Conservation (phyloP, 2,329 filamentous ascomycete genomes). For the Aspergillus ochraceus region DNA sequence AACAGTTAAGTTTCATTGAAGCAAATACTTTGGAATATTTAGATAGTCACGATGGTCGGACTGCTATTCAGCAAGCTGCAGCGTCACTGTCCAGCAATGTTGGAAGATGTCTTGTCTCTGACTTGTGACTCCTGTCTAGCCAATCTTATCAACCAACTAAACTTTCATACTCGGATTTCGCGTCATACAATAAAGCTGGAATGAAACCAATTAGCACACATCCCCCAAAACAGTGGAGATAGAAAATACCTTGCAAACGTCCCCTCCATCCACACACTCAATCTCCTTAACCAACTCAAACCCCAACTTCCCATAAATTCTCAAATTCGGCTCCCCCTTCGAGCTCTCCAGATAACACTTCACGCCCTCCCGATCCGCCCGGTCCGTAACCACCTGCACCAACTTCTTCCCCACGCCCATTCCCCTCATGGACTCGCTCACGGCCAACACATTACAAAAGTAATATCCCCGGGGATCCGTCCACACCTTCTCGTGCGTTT, state of each 20-base stretch:
- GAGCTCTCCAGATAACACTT: conserved; percentile 72
- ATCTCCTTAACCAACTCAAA: conserved; percentile 66
- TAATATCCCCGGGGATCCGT: conserved; percentile 68
- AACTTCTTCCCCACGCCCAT: conserved; percentile 65
- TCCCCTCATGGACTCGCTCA: conserved; percentile 64
- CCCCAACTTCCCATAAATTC: conserved; percentile 69
- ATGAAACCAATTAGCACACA: conserved; percentile 1
- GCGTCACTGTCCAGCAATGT: too few species aligned
- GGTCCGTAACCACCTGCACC: conserved; percentile 62
- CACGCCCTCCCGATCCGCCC: conserved; percentile 64
- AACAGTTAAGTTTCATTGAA: too few species aligned
- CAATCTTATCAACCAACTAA: not conserved
- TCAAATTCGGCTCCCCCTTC: conserved; percentile 65
- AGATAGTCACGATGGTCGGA: too few species aligned
- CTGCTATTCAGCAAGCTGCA: too few species aligned
- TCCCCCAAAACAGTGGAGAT: not conserved
- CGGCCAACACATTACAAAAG: conserved; percentile 74
- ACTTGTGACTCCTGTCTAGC: not conserved
- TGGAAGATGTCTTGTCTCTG: not conserved
- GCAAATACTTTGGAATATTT: too few species aligned
- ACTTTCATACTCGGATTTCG: not conserved
- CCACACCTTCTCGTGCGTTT: conserved; percentile 64
- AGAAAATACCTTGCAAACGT: conserved; percentile 50
- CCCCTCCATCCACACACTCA: conserved; percentile 64
- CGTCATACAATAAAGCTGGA: conserved; percentile 20